Base-by-base conservation (phyloP, 2,329 filamentous ascomycete genomes). In the Beauveria scarabaeidicola region DNA sequence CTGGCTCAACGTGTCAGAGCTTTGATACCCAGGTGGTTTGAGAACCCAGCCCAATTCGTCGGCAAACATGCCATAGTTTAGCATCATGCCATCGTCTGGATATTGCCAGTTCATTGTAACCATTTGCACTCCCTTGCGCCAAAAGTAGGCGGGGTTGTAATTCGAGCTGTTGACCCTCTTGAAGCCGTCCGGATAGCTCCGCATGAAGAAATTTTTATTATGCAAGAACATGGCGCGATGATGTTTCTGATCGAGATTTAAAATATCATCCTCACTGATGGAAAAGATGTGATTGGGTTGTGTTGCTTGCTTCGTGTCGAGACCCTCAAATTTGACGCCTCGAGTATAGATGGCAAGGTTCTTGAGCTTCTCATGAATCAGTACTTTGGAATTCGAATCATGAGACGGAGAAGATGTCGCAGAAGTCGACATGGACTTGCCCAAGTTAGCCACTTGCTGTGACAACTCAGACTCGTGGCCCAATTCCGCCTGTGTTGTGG, bases 41-140 rank as follows among this genome's bases (percentile, higher is more conserved):
- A 94, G 78, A 2, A 92, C 84, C 89, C 90, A 97, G 44, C 93
- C 92, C 46, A 83, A 77, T 54, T 89, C 88, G 10, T 85, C 89
- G 40, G 91, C 90, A 71, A 97, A 99, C 94, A 99, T 97, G 69
- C 89, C 94, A 68, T 96, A 89, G 69, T 97, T 97, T 69, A 99
- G 83, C 79, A 97, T 95, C 83, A 97, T 95, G 47, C 90, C 90
- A 60, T 94, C 85, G 70, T 97, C 93, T 65, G 92, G 88, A 3
- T 88, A 93, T 73, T 99, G 94, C 93, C 94, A 97, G 72, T 99
- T 99, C 72, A 97, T 82, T 19, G 94, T 93, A 5, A 91, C 92
- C 93, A 99, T 97, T 73, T 99, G 94, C 21, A 97, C 92, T 29
- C 94, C 94, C 57, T 90, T 86, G 53, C 91, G 86, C 94, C 94